Conservation (phyloP, 2,329 filamentous ascomycete genomes). For the Aspergillus ochraceoroseus region DNA sequence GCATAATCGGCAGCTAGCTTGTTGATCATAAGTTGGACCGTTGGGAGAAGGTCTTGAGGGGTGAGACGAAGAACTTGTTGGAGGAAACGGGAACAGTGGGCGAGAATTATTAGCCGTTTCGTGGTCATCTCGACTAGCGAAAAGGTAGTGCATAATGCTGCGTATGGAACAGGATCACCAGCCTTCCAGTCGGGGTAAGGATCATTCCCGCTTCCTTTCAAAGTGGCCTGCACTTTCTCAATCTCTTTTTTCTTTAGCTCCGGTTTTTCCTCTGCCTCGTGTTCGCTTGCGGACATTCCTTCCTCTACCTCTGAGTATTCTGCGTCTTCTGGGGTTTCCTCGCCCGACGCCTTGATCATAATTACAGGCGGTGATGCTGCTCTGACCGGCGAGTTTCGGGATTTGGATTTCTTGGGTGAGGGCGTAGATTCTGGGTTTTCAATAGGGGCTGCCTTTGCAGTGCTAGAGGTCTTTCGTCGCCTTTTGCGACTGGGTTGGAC, state of each 20-base stretch:
- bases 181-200: slow-evolving; percentile 94
- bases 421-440: slow-evolving; percentile 20
- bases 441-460: slow-evolving; percentile 35
- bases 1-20: slow-evolving; percentile 96
- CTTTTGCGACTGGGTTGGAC: slow-evolving; percentile 57
- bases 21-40: slow-evolving; percentile 93
- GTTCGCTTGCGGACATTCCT: slow-evolving; percentile 45
- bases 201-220: slow-evolving; percentile 65
- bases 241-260: slow-evolving; percentile 68
- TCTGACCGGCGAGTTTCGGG: slow-evolving; percentile 18
- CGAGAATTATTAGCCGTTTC: slow-evolving; percentile 81
- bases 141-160: slow-evolving; percentile 88
- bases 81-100: slow-evolving; percentile 84
- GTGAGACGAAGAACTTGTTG: slow-evolving; percentile 91
- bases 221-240: slow-evolving; percentile 71
- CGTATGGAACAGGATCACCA: slow-evolving; percentile 85
- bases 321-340: slow-evolving; percentile 39
- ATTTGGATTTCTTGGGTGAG: slow-evolving; percentile 21
- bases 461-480: slow-evolving; percentile 33
- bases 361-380: slow-evolving; percentile 21
- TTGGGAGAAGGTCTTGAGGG: slow-evolving; percentile 79
- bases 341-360: slow-evolving; percentile 44
- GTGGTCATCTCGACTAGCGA: slow-evolving; percentile 92
- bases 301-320: slow-evolving; percentile 31
- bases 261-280: slow-evolving; percentile 61